Conservation (phyloP, 2,329 filamentous ascomycete species). For the Cercospora sesami region DNA sequence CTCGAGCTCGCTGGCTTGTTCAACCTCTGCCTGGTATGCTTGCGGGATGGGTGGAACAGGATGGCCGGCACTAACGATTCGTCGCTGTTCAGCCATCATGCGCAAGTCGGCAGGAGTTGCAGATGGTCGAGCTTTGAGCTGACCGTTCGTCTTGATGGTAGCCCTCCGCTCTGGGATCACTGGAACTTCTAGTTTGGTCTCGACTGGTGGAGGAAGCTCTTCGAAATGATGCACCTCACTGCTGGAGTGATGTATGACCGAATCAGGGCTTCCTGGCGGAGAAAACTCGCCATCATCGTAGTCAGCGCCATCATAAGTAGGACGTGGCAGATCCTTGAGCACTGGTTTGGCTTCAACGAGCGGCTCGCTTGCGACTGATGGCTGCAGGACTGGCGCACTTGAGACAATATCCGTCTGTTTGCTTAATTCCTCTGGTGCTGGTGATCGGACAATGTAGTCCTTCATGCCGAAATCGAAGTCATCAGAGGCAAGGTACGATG, state of each 20-base stretch:
- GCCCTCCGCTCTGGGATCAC: constrained; percentile 75
- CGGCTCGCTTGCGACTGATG: constrained; percentile 18
- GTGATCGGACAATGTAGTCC: constrained; percentile 54
- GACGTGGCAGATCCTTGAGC: constrained; percentile 28
- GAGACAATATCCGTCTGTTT: constrained; percentile 28
- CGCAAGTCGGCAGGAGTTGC: constrained; percentile 80
- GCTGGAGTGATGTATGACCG: constrained; percentile 79
- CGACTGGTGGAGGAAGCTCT: constrained; percentile 22
- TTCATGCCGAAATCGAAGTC: constrained; percentile 58
- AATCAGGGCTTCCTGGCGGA: constrained; percentile 71
- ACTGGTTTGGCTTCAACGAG: constrained; percentile 24
- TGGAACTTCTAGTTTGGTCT: constrained; percentile 20
- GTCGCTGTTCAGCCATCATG: constrained; percentile 81
- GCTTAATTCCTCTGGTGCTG: constrained; percentile 36
- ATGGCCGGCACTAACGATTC: constrained; percentile 75
- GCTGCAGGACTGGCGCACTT: constrained; percentile 28
- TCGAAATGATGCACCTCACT: constrained; percentile 27
- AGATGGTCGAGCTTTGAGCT: constrained; percentile 84
- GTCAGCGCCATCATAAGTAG: constrained; percentile 24
- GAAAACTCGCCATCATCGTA: constrained; percentile 31
- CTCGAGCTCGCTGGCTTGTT: constrained; percentile 21
- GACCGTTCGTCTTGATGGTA: constrained; percentile 83
- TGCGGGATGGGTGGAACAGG: constrained; percentile 38
- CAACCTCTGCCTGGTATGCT: constrained; percentile 30
- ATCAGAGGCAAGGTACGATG: constrained; percentile 46